These are phyloP conservation scores for Pisolithus marmoratus DNA, from an alignment of 768 basidiomycete genomes.

Conservation along the genomic window DNA sequence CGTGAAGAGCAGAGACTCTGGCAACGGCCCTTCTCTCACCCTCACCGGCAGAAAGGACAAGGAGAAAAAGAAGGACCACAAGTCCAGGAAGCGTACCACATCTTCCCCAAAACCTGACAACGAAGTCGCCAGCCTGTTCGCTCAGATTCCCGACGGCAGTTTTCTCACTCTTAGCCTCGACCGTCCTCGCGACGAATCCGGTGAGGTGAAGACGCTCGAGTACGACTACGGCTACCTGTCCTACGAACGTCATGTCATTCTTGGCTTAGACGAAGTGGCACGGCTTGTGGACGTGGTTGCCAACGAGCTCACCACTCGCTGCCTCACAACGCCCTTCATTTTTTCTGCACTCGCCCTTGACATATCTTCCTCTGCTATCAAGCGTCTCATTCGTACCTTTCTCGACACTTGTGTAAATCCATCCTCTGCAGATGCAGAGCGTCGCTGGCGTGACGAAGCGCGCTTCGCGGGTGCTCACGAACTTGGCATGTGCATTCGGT, in stretches of 20 bases:
- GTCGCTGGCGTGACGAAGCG: constrained; percentile 73
- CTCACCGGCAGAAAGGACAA: constrained; percentile 44
- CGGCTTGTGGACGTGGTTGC: constrained; percentile 67
- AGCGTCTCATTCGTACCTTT: constrained; percentile 75
- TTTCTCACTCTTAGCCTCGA: constrained; percentile 52
- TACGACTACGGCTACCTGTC: constrained; percentile 71
- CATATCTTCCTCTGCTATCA: constrained; percentile 67
- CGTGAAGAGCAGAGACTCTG: constrained; percentile 41
- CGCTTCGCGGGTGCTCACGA: constrained; percentile 81
- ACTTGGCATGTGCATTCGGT: constrained; percentile 86
- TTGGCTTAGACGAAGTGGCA: constrained; percentile 69
- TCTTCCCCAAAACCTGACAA: constrained; percentile 33
- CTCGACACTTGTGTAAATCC: constrained; percentile 50
- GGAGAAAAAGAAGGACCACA: constrained; percentile 40
- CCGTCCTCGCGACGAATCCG: constrained; percentile 35
- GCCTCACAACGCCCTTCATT: constrained; percentile 84
- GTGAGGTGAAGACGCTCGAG: constrained; percentile 34
- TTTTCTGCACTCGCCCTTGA: constrained; percentile 89
- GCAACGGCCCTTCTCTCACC: constrained; percentile 17
- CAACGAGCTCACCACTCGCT: constrained; percentile 65
- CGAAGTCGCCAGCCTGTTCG: constrained; percentile 29
- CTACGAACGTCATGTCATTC: constrained; percentile 65
- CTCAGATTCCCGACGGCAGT: constrained; percentile 42
- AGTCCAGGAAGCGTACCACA: constrained; percentile 36
- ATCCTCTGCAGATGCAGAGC: constrained; percentile 38